Base-by-base conservation (phyloP, 768 basidiomycete species). In the Rhodosporidiobolus odoratus region DNA sequence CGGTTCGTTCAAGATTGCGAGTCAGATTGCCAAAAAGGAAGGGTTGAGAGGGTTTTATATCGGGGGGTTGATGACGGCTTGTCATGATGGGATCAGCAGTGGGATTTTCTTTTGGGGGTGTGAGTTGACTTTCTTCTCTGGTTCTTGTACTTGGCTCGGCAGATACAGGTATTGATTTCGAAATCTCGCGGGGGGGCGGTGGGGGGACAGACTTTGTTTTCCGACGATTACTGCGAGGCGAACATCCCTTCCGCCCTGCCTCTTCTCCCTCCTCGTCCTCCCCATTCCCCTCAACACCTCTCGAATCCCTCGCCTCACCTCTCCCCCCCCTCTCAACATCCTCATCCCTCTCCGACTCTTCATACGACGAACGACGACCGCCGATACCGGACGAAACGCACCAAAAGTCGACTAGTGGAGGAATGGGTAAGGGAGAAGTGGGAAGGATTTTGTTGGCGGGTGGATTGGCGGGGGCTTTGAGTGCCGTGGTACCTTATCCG, bases 21-120 rank as follows among this genome's bases (percentile, higher is more conserved):
- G 19, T 4, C 53, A 62, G 68, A 75, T 75, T n/a, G 68, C 68
- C 1, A 53, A 54, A 32, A 65, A 45, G 17, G 70, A 75, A n/a
- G 74, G 74, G 3, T 32, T 72, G 35, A 52, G 62, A 38, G 74
- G 74, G 15, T 75, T 75, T 48, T 75, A 72, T 34, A 50, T 72
- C 43, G 74, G 74, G 19, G 74, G 74, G 2, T n/a, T 75, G 32
- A 72, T 75, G 74, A 75, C 74, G 27, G 69, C 68, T 13, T 19
- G 48, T 0, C 74, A 66, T 12, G 74, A 75, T 35, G 68, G 62
- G 6, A 57, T 75, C 35, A 40, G 45, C 7, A 64, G 61, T 25
- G 74, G 74, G 1, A 65, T 69, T 45, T 75, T 75, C 37, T 75
- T 75, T 61, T 52, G 27, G 30, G 57, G 53, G 1, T 72, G 73